A percentile compares a stretch with the other conserved stretches of the same genome.
These are phyloP conservation scores for Backusella liffmaniae DNA, from an alignment of 192 early-diverging fungal species.

Conservation along the genomic window DNA sequence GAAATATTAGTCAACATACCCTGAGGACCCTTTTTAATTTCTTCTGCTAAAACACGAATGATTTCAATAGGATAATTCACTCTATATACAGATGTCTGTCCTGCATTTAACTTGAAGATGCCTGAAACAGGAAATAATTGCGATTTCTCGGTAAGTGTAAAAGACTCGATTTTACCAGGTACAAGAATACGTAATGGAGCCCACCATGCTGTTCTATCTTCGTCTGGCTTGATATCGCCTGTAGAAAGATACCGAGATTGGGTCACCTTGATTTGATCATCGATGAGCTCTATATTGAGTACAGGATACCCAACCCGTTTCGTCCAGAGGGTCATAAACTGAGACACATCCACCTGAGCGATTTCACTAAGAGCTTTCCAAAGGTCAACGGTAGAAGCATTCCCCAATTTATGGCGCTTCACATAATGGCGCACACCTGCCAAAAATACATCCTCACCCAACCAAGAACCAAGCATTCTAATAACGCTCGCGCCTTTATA, in stretches of 20 bases:
- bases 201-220: constrained; percentile 83
- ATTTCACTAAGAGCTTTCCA: constrained; percentile 81
- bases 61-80: constrained; percentile 68
- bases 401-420: constrained; percentile 78
- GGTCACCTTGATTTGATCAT: constrained; percentile 55
- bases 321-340: constrained; percentile 93
- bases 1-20: constrained; percentile 55
- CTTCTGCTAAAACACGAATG: constrained; percentile 52
- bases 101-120: constrained; percentile 86
- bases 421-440: constrained; percentile 74
- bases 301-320: constrained; percentile 85
- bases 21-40: constrained; percentile 44
- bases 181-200: constrained; percentile 72
- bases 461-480: constrained; percentile 83
- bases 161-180: constrained; percentile 27
- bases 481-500: constrained; percentile 93
- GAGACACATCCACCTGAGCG: constrained; percentile 80
- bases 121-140: constrained; percentile 40
- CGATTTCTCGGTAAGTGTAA: constrained; percentile 37
- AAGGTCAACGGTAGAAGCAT: constrained; percentile 85
- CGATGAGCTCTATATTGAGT: constrained; percentile 63
- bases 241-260: constrained; percentile 87
- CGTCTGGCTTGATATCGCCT: constrained; percentile 72
- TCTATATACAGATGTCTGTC: constrained; percentile 82
- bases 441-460: constrained; percentile 70